Base-by-base conservation (phyloP, 768 basidiomycete genomes). In the Pleurotus giganteus region DNA sequence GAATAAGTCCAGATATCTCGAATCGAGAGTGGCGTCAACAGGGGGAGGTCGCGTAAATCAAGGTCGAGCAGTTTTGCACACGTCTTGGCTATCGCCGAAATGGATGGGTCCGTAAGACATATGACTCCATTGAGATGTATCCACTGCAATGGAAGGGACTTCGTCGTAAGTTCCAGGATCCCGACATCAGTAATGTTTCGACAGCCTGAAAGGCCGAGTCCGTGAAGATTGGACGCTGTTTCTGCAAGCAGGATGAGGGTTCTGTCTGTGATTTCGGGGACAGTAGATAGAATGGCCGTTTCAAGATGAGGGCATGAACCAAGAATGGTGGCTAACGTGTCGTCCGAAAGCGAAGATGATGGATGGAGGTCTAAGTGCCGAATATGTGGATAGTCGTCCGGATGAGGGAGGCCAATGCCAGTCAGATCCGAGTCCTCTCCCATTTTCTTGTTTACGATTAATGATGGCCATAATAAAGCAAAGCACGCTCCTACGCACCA, bases 1-100 rank as follows among this genome's bases (percentile, higher is more conserved):
- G 88, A 88, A 69, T 85, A 91, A 27, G 79, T 77, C 79, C 94
- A 88, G n/a, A 97, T 76, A 63, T 92, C 90, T 32, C 88, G 82
- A 29, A 92, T 76, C 0, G 90, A 84, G 43, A 79, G 66, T 4
- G 82, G 79, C 6, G 88, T 89, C 53, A 97, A 63, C 36, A 84
- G 74, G 8, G 82, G 80, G 57, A 92, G 84, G 62, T 80, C 80
- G 63, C 72, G 83, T 32, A 95, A 71, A 65, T 97, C 94, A 58
- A 96, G 74, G 68, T 95, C 94, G 52, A 88, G 73, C 23, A 97
- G 82, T 56, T 82, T 79, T 3, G 89, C 84, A 65, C 91, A 92
- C 8, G 83, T 77, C 53, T 82, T 85, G 15, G 85, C 86, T 59
- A 97, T 80, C 11, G 84, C 80, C 55, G 84, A 83, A 56, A 96